A percentile compares a stretch with the other conserved stretches of the same genome.
These are phyloP conservation scores for Oryza rufipogon DNA, from an alignment of 176 grass and related monocot species.

Conservation along the genomic window DNA sequence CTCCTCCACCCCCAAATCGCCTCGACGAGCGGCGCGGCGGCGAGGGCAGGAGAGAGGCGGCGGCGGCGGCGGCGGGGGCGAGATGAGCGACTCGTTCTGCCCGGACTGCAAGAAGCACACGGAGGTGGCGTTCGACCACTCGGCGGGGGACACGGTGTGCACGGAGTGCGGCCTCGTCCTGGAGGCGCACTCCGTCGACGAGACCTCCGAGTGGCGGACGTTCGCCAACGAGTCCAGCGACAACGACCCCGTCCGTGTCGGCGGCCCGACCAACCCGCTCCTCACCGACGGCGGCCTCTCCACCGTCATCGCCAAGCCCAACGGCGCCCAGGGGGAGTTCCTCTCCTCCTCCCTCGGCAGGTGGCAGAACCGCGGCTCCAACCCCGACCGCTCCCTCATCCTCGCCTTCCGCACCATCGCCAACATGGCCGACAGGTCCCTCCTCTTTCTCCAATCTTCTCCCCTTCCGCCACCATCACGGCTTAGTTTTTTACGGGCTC, in stretches of 20 bases:
- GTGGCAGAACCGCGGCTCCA: constrained; percentile 78
- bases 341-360: constrained; percentile 75
- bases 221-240: constrained; percentile 92
- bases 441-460: background rate
- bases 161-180: constrained; percentile 91
- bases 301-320: constrained; percentile 89
- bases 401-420: constrained; percentile 84
- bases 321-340: constrained; percentile 71
- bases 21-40: background rate
- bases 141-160: constrained; percentile 89
- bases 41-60: background rate
- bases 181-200: constrained; percentile 86
- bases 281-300: constrained; percentile 80
- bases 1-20: background rate
- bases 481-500: background rate
- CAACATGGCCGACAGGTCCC: constrained; percentile 82
- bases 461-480: background rate
- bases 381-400: constrained; percentile 83
- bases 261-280: constrained; percentile 75
- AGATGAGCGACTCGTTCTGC: constrained; percentile 82
- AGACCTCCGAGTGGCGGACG: constrained; percentile 88
- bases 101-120: constrained; percentile 89
- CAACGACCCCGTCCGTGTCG: constrained; percentile 88
- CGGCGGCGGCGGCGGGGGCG: background rate
- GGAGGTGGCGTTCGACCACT: constrained; percentile 90